A percentile compares a stretch with the other conserved stretches of the same genome.
Evolutionary conservation across 2,329 filamentous ascomycete genomes (phyloP).

Genomic region (Talaromyces pinophilus): DNA sequence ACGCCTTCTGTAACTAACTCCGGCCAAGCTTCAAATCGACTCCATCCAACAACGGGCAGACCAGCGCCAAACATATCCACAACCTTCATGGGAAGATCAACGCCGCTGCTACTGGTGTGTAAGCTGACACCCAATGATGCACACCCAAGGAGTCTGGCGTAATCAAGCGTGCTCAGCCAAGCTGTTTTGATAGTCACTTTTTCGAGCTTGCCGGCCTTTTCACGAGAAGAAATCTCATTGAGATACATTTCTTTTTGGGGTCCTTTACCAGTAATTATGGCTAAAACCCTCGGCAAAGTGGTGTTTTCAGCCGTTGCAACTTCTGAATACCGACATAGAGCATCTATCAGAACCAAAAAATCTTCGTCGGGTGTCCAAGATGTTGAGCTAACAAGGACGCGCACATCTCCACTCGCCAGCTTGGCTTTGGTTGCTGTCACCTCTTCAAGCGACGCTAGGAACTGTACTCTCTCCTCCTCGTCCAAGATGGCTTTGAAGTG

Average conservation of each 20-base stretch:
- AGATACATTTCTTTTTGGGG: slow-evolving; percentile 79
- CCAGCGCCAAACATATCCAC: slow-evolving; percentile 98
- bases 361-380: slow-evolving; percentile 98
- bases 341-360: slow-evolving; percentile 82
- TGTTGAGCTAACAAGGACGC: slow-evolving; percentile 84
- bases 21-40: slow-evolving; percentile 79
- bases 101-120: slow-evolving; percentile 89
- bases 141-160: slow-evolving; percentile 77
- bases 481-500: slow-evolving; percentile 73
- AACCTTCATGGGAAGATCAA: slow-evolving; percentile 98
- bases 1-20: slow-evolving; percentile 86
- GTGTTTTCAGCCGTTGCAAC: slow-evolving; percentile 46
- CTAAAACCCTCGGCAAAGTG: slow-evolving; percentile 68
- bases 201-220: slow-evolving; percentile 62
- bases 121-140: slow-evolving; percentile 89
- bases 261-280: slow-evolving; percentile 92
- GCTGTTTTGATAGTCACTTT: slow-evolving; percentile 75
- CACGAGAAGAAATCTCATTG: slow-evolving; percentile 62
- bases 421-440: slow-evolving; percentile 61
- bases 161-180: slow-evolving; percentile 82
- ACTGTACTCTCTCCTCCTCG: slow-evolving; percentile 53
- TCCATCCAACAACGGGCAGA: slow-evolving; percentile 85
- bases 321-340: slow-evolving; percentile 72
- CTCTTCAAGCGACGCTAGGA: slow-evolving; percentile 67
- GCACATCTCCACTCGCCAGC: slow-evolving; percentile 60